Evolutionary conservation across 1,284 basidiomycete genomes (phyloP), one percentile per base, ranked within the genome.

Genomic region (Xerocomus alliaceus): DNA sequence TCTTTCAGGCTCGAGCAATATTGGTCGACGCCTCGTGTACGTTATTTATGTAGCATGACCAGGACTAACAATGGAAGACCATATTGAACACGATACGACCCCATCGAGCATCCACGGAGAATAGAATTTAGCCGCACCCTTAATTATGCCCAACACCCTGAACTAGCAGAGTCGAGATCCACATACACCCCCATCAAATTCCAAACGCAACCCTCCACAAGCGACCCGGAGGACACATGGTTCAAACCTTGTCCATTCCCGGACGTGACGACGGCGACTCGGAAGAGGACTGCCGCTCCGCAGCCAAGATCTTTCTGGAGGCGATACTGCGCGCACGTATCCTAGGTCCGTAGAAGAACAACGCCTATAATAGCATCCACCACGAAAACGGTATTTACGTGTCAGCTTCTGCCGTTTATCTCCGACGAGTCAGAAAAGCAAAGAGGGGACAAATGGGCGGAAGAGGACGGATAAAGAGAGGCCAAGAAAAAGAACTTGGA

Each of bases 271-370:
- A 20, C 6, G 46, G 31, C 22, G 28, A 42, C 11, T 42, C 26
- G 29, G 35, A 45, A 31, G 49, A 35, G 12, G 42, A 17, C 0
- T 26, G 29, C 4, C 20, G 26, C 31, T 74, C 67, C 3, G 56
- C 60, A 44, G 78, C 77, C 63, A 80, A 68, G n/a, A 85, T 78
- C 53, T 72, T 70, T 5, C 79, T 70, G 6, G 87, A 87, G 67
- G 90, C 86, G 68, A 81, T 85, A 69, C 89, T 91, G 26, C 79
- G 77, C 37, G 77, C 78, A 5, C 90, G 84, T 64, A 92, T 90
- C 26, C 26, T 58, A 22, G 63, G 57, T 32, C 68, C 64, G 28
- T 67, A 68, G 50, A 60, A 61, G 54, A 68, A 71, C 13, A 72
- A 52, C 4, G 67, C 53, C 71, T 66, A 32, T 34, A 24, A 12